phyloP scores from a whole-genome alignment of 1,284 basidiomycete species.

The Schizophyllum commune region DNA sequence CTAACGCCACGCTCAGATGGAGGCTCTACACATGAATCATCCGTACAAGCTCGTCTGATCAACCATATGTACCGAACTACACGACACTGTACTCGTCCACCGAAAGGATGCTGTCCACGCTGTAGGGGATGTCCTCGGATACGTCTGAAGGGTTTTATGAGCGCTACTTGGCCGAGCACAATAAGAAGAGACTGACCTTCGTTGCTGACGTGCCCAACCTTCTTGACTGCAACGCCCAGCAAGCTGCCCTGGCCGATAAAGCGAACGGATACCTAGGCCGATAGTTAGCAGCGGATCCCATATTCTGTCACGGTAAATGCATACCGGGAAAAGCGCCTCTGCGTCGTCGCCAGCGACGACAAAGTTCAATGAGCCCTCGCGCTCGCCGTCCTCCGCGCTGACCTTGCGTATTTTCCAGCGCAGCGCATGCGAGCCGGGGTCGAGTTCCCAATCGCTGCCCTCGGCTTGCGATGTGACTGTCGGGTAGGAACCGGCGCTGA shows the following conservation, averaged over 20 bases:
- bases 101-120: neutral
- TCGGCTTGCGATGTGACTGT: slow-evolving; percentile 68
- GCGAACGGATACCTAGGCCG: neutral
- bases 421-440: slow-evolving; percentile 71
- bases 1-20: too few relatives aligned
- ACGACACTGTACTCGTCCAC: neutral
- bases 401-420: slow-evolving; percentile 76
- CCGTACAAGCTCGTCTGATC: too few relatives aligned
- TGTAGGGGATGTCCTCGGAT: neutral
- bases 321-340: slow-evolving; percentile 88
- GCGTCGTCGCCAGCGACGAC: slow-evolving; percentile 77
- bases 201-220: neutral
- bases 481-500: slow-evolving; percentile 75
- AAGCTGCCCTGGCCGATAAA: neutral
- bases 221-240: neutral
- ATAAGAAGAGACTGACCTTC: neutral
- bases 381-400: slow-evolving; percentile 35
- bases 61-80: neutral
- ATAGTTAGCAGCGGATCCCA: neutral
- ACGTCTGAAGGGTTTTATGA: neutral
- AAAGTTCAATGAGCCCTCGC: slow-evolving; percentile 83
- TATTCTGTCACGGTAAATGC: neutral
- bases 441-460: slow-evolving; percentile 69
- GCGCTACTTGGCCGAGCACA: neutral
- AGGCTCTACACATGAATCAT: too few relatives aligned